A percentile compares a stretch with the other conserved stretches of the same genome.
Evolutionary conservation across 768 basidiomycete genomes (phyloP).

Genomic region (Boletus subparvulus): DNA sequence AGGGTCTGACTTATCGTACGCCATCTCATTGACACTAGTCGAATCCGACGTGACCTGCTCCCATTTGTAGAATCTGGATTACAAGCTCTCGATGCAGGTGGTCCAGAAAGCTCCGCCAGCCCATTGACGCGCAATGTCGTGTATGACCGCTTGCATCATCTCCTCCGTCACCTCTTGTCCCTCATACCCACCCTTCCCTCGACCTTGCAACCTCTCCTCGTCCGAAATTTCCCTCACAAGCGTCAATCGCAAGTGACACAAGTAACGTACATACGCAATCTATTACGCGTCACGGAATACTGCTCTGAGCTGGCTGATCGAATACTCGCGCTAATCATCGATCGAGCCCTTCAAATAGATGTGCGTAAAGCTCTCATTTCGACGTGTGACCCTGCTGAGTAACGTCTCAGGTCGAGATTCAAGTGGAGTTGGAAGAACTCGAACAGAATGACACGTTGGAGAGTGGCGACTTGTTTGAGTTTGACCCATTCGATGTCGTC

Average conservation of each 20-base stretch:
- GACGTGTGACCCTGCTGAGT: neutral
- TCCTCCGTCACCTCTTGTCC: slow-evolving; percentile 83
- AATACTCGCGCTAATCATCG: slow-evolving; percentile 83
- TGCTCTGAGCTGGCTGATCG: slow-evolving; percentile 86
- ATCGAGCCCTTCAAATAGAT: slow-evolving; percentile 95
- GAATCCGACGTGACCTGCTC: slow-evolving; percentile 5
- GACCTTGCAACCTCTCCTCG: slow-evolving; percentile 80
- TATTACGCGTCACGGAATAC: slow-evolving; percentile 78
- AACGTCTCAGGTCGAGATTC: slow-evolving; percentile 80
- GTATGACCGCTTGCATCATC: slow-evolving; percentile 83
- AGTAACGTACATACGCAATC: slow-evolving; percentile 87
- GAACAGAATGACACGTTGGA: slow-evolving; percentile 63
- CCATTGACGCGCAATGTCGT: slow-evolving; percentile 80
- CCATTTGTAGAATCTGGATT: slow-evolving; percentile 62
- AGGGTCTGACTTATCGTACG: slow-evolving; percentile 89
- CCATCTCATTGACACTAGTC: neutral
- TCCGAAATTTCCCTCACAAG: slow-evolving; percentile 90
- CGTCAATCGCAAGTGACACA: slow-evolving; percentile 78
- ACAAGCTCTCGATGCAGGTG: slow-evolving; percentile 54
- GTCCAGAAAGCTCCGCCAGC: slow-evolving; percentile 61
- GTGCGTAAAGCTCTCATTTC: slow-evolving; percentile 45
- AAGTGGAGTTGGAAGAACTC: slow-evolving; percentile 90
- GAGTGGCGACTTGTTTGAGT: slow-evolving; percentile 60
- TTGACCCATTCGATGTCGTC: slow-evolving; percentile 85
- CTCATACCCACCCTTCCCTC: slow-evolving; percentile 91